Percentiles rank a stretch among this genome's conserved stretches.
Conservation (phyloP, 495 filamentous ascomycete species). For the Podospora anserina region DNA sequence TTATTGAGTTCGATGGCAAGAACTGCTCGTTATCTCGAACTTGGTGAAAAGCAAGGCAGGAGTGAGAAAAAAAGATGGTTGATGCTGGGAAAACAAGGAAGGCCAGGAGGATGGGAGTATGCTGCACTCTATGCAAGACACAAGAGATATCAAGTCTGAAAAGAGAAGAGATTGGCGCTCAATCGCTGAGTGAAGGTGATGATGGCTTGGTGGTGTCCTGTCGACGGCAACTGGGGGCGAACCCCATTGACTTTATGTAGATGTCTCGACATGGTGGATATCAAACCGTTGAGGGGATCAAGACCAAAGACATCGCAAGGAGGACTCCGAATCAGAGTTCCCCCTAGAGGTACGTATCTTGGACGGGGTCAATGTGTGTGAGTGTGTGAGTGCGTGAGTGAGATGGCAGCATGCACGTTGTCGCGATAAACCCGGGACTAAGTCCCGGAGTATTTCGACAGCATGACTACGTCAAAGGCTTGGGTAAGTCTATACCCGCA, state of each 20-base stretch:
- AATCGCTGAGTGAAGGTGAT: slow-evolving; percentile 11
- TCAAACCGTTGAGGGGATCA: slow-evolving; percentile 19
- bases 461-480: neutral
- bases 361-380: neutral
- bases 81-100: slow-evolving; percentile 3
- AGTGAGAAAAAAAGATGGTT: slow-evolving; percentile 10
- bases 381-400: neutral
- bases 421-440: slow-evolving; percentile 4
- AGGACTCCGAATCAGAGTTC: slow-evolving; percentile 14
- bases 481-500: neutral
- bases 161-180: slow-evolving; percentile 31
- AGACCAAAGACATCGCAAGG: neutral
- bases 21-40: neutral
- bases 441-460: slow-evolving; percentile 1
- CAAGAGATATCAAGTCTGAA: slow-evolving; percentile 27
- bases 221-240: slow-evolving; percentile 18
- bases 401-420: slow-evolving; percentile 7
- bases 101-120: slow-evolving; percentile 12
- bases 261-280: slow-evolving; percentile 15
- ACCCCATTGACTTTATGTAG: slow-evolving; percentile 33
- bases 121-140: slow-evolving; percentile 24
- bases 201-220: slow-evolving; percentile 26
- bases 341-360: slow-evolving; percentile 19
- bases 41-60: slow-evolving; percentile 1
- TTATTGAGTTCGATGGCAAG: neutral